phyloP scores from a whole-genome alignment of 1,284 basidiomycete species.

The Cryptococcus sp. region DNA sequence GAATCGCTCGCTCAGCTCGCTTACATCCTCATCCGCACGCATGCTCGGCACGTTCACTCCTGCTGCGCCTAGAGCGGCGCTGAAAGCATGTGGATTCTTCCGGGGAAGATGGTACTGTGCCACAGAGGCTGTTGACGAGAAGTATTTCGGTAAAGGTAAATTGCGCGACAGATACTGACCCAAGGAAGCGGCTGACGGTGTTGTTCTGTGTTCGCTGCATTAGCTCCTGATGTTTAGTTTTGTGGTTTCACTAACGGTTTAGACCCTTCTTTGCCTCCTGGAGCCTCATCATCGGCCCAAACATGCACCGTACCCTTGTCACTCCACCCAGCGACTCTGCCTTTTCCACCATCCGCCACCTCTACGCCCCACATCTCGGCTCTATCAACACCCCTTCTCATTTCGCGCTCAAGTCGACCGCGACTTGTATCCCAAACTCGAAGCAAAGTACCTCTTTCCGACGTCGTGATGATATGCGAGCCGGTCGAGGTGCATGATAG shows the following conservation, averaged over 20 bases:
- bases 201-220: slow-evolving; percentile 2
- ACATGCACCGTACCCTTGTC: slow-evolving; percentile 96
- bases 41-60: slow-evolving; percentile 50
- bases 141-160: slow-evolving; percentile 84
- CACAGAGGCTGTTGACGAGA: slow-evolving; percentile 89
- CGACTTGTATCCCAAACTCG: slow-evolving; percentile 81
- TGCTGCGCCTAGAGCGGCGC: slow-evolving; percentile 40
- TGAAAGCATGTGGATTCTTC: slow-evolving; percentile 51
- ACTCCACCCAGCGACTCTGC: slow-evolving; percentile 61
- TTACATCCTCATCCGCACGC: slow-evolving; percentile 42
- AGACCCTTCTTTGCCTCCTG: slow-evolving; percentile 2
- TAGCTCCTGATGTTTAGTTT: neutral
- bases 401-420: slow-evolving; percentile 75
- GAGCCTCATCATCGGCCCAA: slow-evolving; percentile 56
- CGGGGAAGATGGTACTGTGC: slow-evolving; percentile 85
- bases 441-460: slow-evolving; percentile 79
- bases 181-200: slow-evolving; percentile 56
- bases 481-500: slow-evolving; percentile 77
- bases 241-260: slow-evolving; percentile 7
- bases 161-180: slow-evolving; percentile 73
- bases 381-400: slow-evolving; percentile 83
- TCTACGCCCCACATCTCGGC: slow-evolving; percentile 87
- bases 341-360: slow-evolving; percentile 36
- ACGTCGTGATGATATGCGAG: slow-evolving; percentile 79
- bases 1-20: slow-evolving; percentile 69